A percentile compares a stretch with the other conserved stretches of the same genome.
These are phyloP conservation scores for Hagleromyces aurorensis DNA, from an alignment of 805 yeast genomes.

Conservation along the genomic window DNA sequence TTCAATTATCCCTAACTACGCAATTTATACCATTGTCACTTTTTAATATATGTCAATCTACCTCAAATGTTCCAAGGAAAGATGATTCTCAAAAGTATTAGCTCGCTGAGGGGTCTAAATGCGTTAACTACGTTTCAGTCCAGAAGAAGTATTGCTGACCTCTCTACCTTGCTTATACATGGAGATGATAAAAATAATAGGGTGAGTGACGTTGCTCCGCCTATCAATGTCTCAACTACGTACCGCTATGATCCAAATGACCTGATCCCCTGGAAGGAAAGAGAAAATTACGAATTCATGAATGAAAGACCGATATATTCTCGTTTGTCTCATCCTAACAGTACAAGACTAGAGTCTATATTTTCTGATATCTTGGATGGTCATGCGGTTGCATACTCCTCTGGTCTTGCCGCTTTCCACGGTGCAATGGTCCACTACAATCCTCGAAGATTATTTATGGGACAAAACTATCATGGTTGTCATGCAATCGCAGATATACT, in stretches of 20 bases:
- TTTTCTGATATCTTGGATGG: slow-evolving; percentile 54
- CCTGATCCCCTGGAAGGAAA: slow-evolving; percentile 40
- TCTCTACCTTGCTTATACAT: slow-evolving; percentile 57
- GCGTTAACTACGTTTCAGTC: too few species aligned
- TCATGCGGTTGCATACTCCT: slow-evolving; percentile 59
- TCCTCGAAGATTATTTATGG: slow-evolving; percentile 70
- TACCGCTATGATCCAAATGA: slow-evolving; percentile 55
- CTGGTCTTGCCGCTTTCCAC: slow-evolving; percentile 76
- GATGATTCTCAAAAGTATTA: too few species aligned
- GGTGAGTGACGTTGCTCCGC: slow-evolving; percentile 63
- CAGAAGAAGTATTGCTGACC: slow-evolving; percentile 32
- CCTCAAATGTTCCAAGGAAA: too few species aligned
- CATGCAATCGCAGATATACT: slow-evolving; percentile 61
- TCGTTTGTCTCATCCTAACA: slow-evolving; percentile 66
- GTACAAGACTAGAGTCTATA: slow-evolving; percentile 57
- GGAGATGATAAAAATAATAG: slow-evolving; percentile 55
- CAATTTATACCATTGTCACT: too few species aligned
- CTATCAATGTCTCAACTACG: slow-evolving; percentile 78
- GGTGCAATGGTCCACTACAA: slow-evolving; percentile 63
- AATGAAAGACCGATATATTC: slow-evolving; percentile 51
- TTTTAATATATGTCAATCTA: too few species aligned
- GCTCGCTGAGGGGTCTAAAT: too few species aligned
- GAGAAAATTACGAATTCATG: slow-evolving; percentile 27
- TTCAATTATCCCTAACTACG: too few species aligned
- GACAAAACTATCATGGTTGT: slow-evolving; percentile 80